phyloP scores from a whole-genome alignment of 371 early-diverging fungal genomes.

The Entomophthora muscae region DNA sequence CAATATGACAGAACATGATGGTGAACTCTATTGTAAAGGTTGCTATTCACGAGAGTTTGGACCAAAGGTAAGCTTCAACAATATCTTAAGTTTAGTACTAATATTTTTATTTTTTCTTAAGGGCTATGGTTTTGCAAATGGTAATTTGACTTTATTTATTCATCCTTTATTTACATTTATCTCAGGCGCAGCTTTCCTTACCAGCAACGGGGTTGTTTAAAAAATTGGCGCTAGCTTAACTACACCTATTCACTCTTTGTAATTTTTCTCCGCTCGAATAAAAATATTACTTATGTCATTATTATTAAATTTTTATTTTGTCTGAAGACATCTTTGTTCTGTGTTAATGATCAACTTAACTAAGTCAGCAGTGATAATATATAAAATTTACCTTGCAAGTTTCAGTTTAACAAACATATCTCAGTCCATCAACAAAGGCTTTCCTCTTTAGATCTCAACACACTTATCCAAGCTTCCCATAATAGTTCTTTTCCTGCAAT shows the following conservation, averaged over 20 bases:
- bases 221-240: not conserved
- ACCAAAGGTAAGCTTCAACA: conserved; percentile 17
- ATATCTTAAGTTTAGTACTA: not conserved
- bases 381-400: too few species aligned
- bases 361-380: too few species aligned
- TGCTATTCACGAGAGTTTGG: conserved; percentile 28
- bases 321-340: too few species aligned
- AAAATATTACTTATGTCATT: not conserved
- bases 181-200: conserved; percentile 3
- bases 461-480: too few species aligned
- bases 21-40: conserved; percentile 24
- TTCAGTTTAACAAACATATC: too few species aligned
- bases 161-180: not conserved
- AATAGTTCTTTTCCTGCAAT: too few species aligned
- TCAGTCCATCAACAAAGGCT: too few species aligned
- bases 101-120: not conserved
- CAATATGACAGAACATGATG: conserved; percentile 23
- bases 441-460: too few species aligned
- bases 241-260: not conserved
- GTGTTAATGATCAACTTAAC: too few species aligned
- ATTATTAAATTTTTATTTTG: too few species aligned
- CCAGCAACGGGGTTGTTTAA: not conserved
- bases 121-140: conserved; percentile 5
- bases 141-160: not conserved
- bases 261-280: not conserved